Percentiles rank a stretch among this genome's conserved stretches.
These are phyloP conservation scores for Aquanectria penicillioides DNA, from an alignment of 2,329 filamentous ascomycete genomes.

Conservation along the genomic window DNA sequence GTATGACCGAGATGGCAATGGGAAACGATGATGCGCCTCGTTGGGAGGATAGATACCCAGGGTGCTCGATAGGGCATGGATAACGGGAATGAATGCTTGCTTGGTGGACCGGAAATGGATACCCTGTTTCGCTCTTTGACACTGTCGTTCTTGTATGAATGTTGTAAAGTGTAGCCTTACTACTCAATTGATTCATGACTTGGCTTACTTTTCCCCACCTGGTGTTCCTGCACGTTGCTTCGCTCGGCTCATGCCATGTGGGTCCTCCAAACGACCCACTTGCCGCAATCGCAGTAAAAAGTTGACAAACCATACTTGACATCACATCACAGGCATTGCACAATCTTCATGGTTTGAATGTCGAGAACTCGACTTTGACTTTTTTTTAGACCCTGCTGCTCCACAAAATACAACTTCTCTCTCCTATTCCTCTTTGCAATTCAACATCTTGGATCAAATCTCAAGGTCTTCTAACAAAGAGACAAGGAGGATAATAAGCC, in stretches of 20 bases:
- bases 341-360: too few relatives aligned
- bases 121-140: slow-evolving; percentile 34
- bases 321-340: too few relatives aligned
- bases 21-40: slow-evolving; percentile 13
- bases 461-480: slow-evolving; percentile 8
- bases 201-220: background rate
- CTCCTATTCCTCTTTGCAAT: background rate
- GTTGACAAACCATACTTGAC: too few relatives aligned
- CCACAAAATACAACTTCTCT: slow-evolving; percentile 19
- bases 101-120: slow-evolving; percentile 23
- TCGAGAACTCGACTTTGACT: slow-evolving; percentile 20
- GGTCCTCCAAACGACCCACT: too few relatives aligned
- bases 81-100: slow-evolving; percentile 11
- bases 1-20: slow-evolving; percentile 1
- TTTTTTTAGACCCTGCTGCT: slow-evolving; percentile 22
- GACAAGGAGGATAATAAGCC: slow-evolving; percentile 20
- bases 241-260: too few relatives aligned
- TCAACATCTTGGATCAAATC: slow-evolving; percentile 2
- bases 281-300: too few relatives aligned
- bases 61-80: slow-evolving; percentile 18
- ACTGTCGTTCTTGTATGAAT: slow-evolving; percentile 2
- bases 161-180: background rate
- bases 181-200: background rate
- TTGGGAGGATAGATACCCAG: slow-evolving; percentile 32
- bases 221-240: background rate